Base-by-base conservation (phyloP, 2,329 filamentous ascomycete genomes). In the Fusarium concolor region DNA sequence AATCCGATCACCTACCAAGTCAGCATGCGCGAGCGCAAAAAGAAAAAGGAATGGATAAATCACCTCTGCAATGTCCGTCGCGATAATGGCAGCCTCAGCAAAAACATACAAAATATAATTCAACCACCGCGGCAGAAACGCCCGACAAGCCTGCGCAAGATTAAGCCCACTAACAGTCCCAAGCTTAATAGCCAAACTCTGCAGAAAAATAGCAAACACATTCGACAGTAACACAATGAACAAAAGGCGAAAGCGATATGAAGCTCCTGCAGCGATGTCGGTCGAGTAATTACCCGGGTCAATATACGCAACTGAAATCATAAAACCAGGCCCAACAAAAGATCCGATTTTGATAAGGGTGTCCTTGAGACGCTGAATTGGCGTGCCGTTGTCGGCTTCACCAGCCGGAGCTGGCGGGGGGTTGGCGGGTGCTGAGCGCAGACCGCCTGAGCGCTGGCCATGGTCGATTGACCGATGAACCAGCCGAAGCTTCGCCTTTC, bases 121-220 rank as follows among this genome's bases (percentile, higher is more conserved):
- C 56, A 91, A 74, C 90, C 89, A 92, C 68, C 80, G 81, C 2
- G 90, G 90, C 18, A 91, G 81, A 75, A 89, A 89, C 14, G 84
- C 87, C 31, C 89, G 85, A 70, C 89, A 91, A 12, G 89, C 87
- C 67, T 90, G 84, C 3, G 90, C 88, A 17, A 92, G 82, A 71
- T 91, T 89, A 56, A 91, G 78, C 3, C 90, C 90, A 2, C 87
- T 91, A 65, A 92, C 88, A 17, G 88, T 90, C 35, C 90, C 90
- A 11, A 92, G 83, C 75, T 91, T 91, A 77, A 91, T 88, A 71
- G 87, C 87, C 8, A 92, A 83, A 22, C 85, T 87, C 76, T 92
- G 90, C 28, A 92, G 81, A 68, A 91, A 87, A 53, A 92, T 91
- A 70, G 90, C 90, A 71, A 92, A 90, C 51, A 92, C 71, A 75